Percentiles rank a stretch among this genome's conserved stretches.
Evolutionary conservation across 805 yeast genomes (phyloP).

Genomic region (Millerozyma miso): DNA sequence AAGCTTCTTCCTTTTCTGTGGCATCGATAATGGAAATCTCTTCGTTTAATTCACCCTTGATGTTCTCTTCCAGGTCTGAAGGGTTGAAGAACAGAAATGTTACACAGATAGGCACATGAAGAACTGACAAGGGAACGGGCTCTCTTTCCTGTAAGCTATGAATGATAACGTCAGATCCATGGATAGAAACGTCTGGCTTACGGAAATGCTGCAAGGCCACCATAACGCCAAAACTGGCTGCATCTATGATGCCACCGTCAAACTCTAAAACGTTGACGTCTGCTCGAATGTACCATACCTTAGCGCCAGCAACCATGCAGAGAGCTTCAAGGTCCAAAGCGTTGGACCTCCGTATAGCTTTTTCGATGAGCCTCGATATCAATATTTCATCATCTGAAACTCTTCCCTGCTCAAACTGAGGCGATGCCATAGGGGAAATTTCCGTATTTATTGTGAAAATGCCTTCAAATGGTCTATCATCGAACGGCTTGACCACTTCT

Average conservation of each 20-base stretch:
- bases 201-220: slow-evolving; percentile 78
- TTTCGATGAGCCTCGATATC: slow-evolving; percentile 80
- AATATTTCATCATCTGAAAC: slow-evolving; percentile 78
- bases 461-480: slow-evolving; percentile 94
- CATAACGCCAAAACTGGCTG: slow-evolving; percentile 86
- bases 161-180: slow-evolving; percentile 54
- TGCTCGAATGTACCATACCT: slow-evolving; percentile 88
- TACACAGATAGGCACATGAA: slow-evolving; percentile 87
- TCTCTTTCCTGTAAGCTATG: slow-evolving; percentile 75
- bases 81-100: slow-evolving; percentile 85
- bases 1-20: slow-evolving; percentile 65
- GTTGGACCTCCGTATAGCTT: slow-evolving; percentile 84
- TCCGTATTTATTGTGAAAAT: slow-evolving; percentile 80
- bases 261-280: slow-evolving; percentile 84
- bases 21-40: slow-evolving; percentile 75
- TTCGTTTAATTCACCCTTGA: slow-evolving; percentile 58
- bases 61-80: slow-evolving; percentile 56
- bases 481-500: slow-evolving; percentile 72
- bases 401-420: slow-evolving; percentile 70
- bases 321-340: slow-evolving; percentile 88
- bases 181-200: slow-evolving; percentile 70
- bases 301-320: slow-evolving; percentile 85
- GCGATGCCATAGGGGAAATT: slow-evolving; percentile 84
- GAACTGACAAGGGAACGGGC: slow-evolving; percentile 78
- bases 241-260: slow-evolving; percentile 92